Evolutionary conservation across 768 basidiomycete species (phyloP).

Genomic region (Phallus indusiatus): DNA sequence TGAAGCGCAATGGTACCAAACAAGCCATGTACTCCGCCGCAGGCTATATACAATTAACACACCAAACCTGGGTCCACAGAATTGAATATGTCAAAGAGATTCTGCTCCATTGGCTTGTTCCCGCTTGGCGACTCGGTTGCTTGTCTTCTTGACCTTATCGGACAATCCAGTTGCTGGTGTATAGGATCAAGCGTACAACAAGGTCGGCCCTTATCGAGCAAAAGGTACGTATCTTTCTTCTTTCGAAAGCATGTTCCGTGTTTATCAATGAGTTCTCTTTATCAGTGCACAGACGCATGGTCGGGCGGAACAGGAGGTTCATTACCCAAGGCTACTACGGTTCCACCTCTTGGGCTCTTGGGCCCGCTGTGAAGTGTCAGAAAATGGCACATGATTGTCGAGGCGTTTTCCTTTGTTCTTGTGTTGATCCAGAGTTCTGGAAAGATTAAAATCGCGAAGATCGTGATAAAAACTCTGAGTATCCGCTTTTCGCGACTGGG

Average conservation of each 20-base stretch:
- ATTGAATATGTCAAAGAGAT: not conserved
- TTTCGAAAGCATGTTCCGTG: not conserved
- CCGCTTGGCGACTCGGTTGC: not conserved
- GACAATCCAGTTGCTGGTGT: not conserved
- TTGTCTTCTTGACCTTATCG: conserved; percentile 1
- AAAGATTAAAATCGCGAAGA: conserved; percentile 4
- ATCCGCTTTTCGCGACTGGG: not conserved
- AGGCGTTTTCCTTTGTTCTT: conserved; percentile 4
- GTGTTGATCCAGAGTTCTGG: not conserved
- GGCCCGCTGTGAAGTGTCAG: conserved; percentile 6
- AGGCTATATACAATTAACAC: not conserved
- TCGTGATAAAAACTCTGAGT: not conserved
- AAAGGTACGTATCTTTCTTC: not conserved
- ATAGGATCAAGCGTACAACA: not conserved
- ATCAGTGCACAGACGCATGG: conserved; percentile 7
- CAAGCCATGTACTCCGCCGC: not conserved
- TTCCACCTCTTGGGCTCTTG: not conserved
- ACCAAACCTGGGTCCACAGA: conserved; percentile 1
- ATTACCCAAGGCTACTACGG: conserved; percentile 6
- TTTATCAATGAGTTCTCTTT: not conserved
- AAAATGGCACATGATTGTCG: conserved; percentile 10
- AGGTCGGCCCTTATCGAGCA: conserved; percentile 9
- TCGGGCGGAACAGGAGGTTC: conserved; percentile 5
- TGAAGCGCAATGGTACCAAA: not conserved
- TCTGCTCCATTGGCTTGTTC: not conserved